Base-by-base conservation (phyloP, 2,329 filamentous ascomycete species). In the Amylocarpus encephaloides region DNA sequence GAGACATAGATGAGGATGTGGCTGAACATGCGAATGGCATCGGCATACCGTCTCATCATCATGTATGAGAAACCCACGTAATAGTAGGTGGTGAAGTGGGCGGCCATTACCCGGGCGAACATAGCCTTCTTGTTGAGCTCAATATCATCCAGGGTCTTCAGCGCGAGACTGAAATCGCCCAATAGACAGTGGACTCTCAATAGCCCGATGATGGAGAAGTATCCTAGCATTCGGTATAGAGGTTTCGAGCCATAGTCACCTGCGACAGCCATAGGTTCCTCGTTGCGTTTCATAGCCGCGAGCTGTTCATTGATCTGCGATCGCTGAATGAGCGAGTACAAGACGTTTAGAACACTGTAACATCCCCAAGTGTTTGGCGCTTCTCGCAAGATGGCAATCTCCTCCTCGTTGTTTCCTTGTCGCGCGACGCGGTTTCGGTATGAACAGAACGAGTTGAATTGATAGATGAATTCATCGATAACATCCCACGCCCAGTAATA, bases 41-140 rank as follows among this genome's bases (percentile, higher is more conserved):
- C 93, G 72, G 90, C 88, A 70, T 98, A 98, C 69, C 93, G 88
- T 75, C 93, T 90, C 88, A 97, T 95, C 93, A 98, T 98, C 92
- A 98, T 97, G 85, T 98, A 98, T 62, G 89, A 95, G 83, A 98
- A 98, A 62, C 93, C 93, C 57, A 98, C 92, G 71, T 97, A 97
- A 83, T 98, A 98, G 82, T 97, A 98, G 59, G 93, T 98, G 62
- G 92, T 96, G 77, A 97, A 97, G 78, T 98, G 93, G 51, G 93
- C 93, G 48, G 93, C 92, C 93, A 98, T 97, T 70, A 98, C 93
- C 60, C 93, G 88, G 57, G 93, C 92, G 70, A 98, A 98, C 88
- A 97, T 97, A 71, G 93, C 91, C 79, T 97, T 97, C 80, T 98
- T 98, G 80, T 97, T 98, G 66, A 98, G 84, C 80, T 98, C 93